Evolutionary conservation across 345 rosid genomes (phyloP), one percentile per base, ranked within the genome.

Genomic region (Sisymbrium altissimum): DNA sequence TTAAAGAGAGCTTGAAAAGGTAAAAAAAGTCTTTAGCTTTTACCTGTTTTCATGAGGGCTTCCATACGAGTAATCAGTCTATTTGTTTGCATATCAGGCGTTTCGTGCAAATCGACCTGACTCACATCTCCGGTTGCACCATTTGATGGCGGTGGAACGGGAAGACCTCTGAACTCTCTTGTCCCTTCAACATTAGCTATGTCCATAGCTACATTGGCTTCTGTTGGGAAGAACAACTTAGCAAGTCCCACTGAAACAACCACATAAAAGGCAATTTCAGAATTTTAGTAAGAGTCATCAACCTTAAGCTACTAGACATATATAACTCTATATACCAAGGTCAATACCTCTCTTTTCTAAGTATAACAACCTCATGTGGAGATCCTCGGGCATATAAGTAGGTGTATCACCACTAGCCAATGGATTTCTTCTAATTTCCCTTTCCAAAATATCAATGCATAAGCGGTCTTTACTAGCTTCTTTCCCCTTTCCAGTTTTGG

Each of bases 161-260:
- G 75, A 69, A 84, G 76, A 35, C 91, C 93, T 41, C 90, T 74
- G 75, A 87, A 87, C 80, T 87, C 93, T 10, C 76, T 69, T 14
- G 93, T 84, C 73, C 85, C 88, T 80, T 84, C 87, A 66, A 90
- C 87, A 73, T 88, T 75, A 19, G 96, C 99, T 67, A 83, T 83
- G 76, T 90, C 91, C 96, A 95, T 90, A 33, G 96, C 99, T 63
- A 95, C 80, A 85, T 88, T 84, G 32, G 99, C 97, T 84, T 95
- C 97, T 43, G 88, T 67, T 13, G 99, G 99, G 69, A 95, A 95
- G 64, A 95, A 74, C 56, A 88, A 66, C 57, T 86, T 82, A 43
- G 99, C 98, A 77, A 95, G 91, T 66, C 92, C 97, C 81, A 95
- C 99, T 95, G 83, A 74, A 71, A 67, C 18, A 19, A 5, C 74